Percentiles rank a stretch among this genome's conserved stretches.
phyloP scores from a whole-genome alignment of 2,329 filamentous ascomycete species.

The Cordyceps fumosorosea region DNA sequence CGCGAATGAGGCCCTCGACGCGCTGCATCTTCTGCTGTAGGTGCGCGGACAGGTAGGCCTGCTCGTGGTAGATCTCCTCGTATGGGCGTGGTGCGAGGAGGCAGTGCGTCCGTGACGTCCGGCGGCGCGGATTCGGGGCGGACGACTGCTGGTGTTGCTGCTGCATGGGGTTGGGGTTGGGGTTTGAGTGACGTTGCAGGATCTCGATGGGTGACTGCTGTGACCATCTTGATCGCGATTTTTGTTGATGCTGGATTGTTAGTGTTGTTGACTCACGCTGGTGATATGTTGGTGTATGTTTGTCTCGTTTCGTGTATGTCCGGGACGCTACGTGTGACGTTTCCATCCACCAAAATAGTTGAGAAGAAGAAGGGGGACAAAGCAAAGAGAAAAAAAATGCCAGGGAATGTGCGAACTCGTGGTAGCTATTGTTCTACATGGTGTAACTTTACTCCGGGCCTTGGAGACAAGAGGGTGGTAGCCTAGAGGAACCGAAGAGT shows the following conservation, averaged over 20 bases:
- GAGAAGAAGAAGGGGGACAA: not conserved
- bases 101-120: not conserved
- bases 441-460: too few relatives aligned
- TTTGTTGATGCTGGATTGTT: not conserved
- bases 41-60: constrained; percentile 36
- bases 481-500: not conserved
- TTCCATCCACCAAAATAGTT: not conserved
- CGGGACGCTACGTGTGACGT: too few relatives aligned
- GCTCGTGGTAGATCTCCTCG: constrained; percentile 39
- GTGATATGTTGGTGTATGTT: not conserved
- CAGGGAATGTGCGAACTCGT: too few relatives aligned
- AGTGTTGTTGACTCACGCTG: not conserved
- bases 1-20: constrained; percentile 31
- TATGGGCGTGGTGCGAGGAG: constrained; percentile 33
- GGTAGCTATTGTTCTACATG: too few relatives aligned
- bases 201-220: not conserved
- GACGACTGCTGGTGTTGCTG: not conserved
- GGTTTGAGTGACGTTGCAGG: not conserved
- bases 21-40: constrained; percentile 35
- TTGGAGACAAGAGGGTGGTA: not conserved
- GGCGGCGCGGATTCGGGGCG: not conserved
- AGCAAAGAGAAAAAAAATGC: not conserved
- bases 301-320: too few relatives aligned
- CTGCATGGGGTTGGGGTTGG: not conserved
- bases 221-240: not conserved